Base-by-base conservation (phyloP, 805 yeast species). In the Kazachstania viticola region DNA sequence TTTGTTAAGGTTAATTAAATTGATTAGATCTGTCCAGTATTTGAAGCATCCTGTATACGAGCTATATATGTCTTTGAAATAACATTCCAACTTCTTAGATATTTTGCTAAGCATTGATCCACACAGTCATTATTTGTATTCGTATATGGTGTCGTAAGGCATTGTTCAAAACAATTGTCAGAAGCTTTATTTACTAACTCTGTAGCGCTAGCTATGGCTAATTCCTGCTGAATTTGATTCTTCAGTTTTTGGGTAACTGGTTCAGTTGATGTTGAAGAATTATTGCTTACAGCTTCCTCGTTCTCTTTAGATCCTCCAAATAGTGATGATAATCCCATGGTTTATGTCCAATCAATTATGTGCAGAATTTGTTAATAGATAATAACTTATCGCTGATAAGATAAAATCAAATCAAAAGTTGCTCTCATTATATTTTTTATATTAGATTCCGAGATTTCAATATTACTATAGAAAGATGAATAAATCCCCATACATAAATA, bases 121-220 rank as follows among this genome's bases (percentile, higher is more conserved):
- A 82, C 68, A 60, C 95, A 85, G 18, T 57, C 58, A 34, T 72
- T 71, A 47, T 85, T 84, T 5, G 61, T 65, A 2, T 63, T 42
- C 14, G 67, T 46, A 25, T 73, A 72, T 13, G 94, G 94, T 27
- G 64, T 65, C 12, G 56, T 56, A 30, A 82, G 64, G 58, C 96
- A 87, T 54, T 75, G 72, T 30, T 78, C 79, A 55, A 80, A 87
- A 56, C 96, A 87, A 63, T 81, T 80, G 45, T 77, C 85, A 9
- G 94, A 78, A 52, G 83, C 70, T 47, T 82, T 79, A 60, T 76
- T 79, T 21, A 85, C 93, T 33, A 87, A 64, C 48, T 82, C 87
- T 2, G 88, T 78, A 22, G 94, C 95, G 56, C 85, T 82, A 14
- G 87, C 91, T n/a, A 83, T 71, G 2, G 95, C 95, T 40, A 87